Conservation (phyloP, 352 stramenopile genomes). For the Globisporangium perplexum region DNA sequence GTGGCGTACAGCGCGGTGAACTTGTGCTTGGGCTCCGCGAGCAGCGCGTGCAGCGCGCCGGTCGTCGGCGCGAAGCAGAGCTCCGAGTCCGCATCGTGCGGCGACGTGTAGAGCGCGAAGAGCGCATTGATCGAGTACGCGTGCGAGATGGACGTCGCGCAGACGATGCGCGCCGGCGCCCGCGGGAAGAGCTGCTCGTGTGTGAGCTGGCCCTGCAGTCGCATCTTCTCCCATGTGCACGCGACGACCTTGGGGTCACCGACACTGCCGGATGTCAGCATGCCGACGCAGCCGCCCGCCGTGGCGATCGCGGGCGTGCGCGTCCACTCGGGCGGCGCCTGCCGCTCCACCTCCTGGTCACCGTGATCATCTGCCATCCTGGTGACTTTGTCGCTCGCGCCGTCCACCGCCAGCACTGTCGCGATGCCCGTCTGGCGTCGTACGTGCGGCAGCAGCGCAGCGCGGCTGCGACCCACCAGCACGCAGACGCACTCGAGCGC, state of each 20-base stretch:
- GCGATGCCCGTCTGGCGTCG: constrained; percentile 50
- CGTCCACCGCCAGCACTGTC: constrained; percentile 53
- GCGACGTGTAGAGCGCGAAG: constrained; percentile 71
- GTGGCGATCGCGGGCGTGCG: constrained; percentile 20
- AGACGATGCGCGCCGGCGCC: constrained; percentile 57
- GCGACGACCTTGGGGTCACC: constrained; percentile 70
- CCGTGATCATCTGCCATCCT: neutral
- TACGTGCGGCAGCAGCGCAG: constrained; percentile 41
- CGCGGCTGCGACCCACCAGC: constrained; percentile 41
- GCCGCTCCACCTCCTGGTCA: constrained; percentile 16
- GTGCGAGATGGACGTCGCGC: constrained; percentile 77
- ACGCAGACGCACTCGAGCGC: constrained; percentile 49
- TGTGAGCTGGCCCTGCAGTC: constrained; percentile 72
- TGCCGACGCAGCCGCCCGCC: constrained; percentile 48
- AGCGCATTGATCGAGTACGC: constrained; percentile 85
- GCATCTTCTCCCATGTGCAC: constrained; percentile 72
- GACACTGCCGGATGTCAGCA: constrained; percentile 84
- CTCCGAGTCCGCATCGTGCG: constrained; percentile 52
- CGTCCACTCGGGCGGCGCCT: constrained; percentile 27
- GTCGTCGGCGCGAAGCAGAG: constrained; percentile 62
- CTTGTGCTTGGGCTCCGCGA: constrained; percentile 27
- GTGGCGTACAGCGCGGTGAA: constrained; percentile 71
- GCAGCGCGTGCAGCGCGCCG: constrained; percentile 39
- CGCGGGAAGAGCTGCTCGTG: constrained; percentile 67
- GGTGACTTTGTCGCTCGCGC: constrained; percentile 5